Conservation (phyloP, 768 basidiomycete species). For the Daedaleopsis sinensis region DNA sequence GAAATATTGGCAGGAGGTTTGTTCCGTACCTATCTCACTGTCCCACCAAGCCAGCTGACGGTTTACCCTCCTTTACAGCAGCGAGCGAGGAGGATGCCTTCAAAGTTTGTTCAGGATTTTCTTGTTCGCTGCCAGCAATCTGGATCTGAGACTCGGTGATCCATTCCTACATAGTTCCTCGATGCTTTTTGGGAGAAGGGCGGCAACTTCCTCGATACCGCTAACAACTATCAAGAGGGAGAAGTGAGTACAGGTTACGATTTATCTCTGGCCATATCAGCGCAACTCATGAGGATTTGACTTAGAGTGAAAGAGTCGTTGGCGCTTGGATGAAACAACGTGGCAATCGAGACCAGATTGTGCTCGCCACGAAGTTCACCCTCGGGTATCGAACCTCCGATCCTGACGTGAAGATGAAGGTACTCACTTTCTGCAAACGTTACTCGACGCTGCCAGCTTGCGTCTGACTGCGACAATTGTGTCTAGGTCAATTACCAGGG, state of each 20-base stretch:
- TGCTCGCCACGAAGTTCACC: constrained; percentile 34
- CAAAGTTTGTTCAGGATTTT: neutral
- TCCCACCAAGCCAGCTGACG: neutral
- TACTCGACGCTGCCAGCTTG: neutral
- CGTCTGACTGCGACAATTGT: neutral
- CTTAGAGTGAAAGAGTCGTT: constrained; percentile 35
- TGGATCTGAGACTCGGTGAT: constrained; percentile 28
- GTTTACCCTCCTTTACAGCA: neutral
- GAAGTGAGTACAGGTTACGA: neutral
- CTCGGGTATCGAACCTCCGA: neutral
- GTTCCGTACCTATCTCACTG: neutral
- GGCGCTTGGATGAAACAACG: constrained; percentile 45
- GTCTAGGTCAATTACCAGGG: constrained; percentile 15
- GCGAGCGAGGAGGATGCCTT: neutral
- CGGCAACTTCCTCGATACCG: constrained; percentile 52
- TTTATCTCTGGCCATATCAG: neutral
- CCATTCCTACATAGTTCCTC: constrained; percentile 44
- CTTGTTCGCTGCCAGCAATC: constrained; percentile 31
- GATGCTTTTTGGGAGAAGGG: constrained; percentile 47
- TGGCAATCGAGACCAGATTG: constrained; percentile 40
- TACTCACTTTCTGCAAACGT: neutral
- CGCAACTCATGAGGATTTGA: constrained; percentile 24
- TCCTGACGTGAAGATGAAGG: constrained; percentile 3
- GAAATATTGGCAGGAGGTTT: neutral
- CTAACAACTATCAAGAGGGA: constrained; percentile 33